phyloP scores from a whole-genome alignment of 192 early-diverging fungal species.

The Backusella parvicylindrica region DNA sequence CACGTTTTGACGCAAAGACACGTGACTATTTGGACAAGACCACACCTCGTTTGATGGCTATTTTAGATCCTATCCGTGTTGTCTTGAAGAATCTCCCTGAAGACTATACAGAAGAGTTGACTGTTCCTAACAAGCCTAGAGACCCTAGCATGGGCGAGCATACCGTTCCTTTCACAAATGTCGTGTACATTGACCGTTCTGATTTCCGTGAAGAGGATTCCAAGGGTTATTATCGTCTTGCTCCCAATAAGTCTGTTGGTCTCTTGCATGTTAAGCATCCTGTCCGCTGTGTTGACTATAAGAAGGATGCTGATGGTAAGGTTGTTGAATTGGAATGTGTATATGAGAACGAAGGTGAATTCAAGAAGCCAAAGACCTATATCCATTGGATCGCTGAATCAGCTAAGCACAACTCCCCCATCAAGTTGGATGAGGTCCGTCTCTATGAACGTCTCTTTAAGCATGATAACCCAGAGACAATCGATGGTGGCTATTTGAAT shows the following conservation, averaged over 20 bases:
- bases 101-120: slow-evolving; percentile 73
- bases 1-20: slow-evolving; percentile 91
- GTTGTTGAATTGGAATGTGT: slow-evolving; percentile 77
- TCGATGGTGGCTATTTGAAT: slow-evolving; percentile 86
- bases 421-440: slow-evolving; percentile 77
- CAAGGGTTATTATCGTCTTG: slow-evolving; percentile 94
- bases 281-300: slow-evolving; percentile 80
- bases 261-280: slow-evolving; percentile 82
- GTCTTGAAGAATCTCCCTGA: slow-evolving; percentile 89
- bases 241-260: slow-evolving; percentile 92
- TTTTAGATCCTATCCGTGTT: slow-evolving; percentile 85
- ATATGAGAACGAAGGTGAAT: slow-evolving; percentile 67
- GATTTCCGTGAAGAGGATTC: slow-evolving; percentile 95
- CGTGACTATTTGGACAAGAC: slow-evolving; percentile 91
- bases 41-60: slow-evolving; percentile 91
- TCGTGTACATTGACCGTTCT: slow-evolving; percentile 91
- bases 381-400: slow-evolving; percentile 98
- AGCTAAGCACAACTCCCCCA: slow-evolving; percentile 76
- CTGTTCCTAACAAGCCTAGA: slow-evolving; percentile 86
- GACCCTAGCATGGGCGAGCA: slow-evolving; percentile 85
- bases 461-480: slow-evolving; percentile 84
- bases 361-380: slow-evolving; percentile 91
- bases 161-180: slow-evolving; percentile 84
- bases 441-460: slow-evolving; percentile 87
- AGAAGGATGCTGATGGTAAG: slow-evolving; percentile 76